phyloP scores from a whole-genome alignment of 495 filamentous ascomycete species.

The Xylaria scruposa region DNA sequence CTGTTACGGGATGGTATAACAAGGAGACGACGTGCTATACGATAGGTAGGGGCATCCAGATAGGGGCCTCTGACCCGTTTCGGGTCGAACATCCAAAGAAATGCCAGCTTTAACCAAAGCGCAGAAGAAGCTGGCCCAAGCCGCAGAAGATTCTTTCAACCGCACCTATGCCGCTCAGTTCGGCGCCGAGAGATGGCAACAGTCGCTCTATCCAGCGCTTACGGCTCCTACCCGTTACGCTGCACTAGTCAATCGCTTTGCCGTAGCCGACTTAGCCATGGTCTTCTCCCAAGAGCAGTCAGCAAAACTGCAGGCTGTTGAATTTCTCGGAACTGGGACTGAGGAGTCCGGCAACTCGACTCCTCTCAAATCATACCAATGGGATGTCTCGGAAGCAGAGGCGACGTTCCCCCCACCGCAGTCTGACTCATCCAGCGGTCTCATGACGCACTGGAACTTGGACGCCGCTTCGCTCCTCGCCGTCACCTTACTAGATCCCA shows the following conservation, averaged over 20 bases:
- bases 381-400: constrained; percentile 22
- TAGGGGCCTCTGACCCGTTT: neutral
- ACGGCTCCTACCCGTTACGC: constrained; percentile 26
- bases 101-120: constrained; percentile 30
- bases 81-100: neutral
- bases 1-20: neutral
- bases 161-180: constrained; percentile 20
- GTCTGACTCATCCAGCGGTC: neutral
- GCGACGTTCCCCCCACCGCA: constrained; percentile 21
- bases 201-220: constrained; percentile 25
- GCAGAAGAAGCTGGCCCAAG: constrained; percentile 25
- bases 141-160: constrained; percentile 27
- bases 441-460: constrained; percentile 31
- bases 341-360: neutral
- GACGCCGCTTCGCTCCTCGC: constrained; percentile 28
- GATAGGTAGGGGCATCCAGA: neutral
- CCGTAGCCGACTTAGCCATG: neutral
- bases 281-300: constrained; percentile 12
- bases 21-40: neutral
- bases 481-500: constrained; percentile 18
- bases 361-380: constrained; percentile 24
- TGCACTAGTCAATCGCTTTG: constrained; percentile 24
- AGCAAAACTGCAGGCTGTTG: constrained; percentile 3
- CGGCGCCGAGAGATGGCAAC: constrained; percentile 24
- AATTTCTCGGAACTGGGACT: neutral